Evolutionary conservation across 805 yeast species (phyloP).

Genomic region (Jamesozyma gamospora): DNA sequence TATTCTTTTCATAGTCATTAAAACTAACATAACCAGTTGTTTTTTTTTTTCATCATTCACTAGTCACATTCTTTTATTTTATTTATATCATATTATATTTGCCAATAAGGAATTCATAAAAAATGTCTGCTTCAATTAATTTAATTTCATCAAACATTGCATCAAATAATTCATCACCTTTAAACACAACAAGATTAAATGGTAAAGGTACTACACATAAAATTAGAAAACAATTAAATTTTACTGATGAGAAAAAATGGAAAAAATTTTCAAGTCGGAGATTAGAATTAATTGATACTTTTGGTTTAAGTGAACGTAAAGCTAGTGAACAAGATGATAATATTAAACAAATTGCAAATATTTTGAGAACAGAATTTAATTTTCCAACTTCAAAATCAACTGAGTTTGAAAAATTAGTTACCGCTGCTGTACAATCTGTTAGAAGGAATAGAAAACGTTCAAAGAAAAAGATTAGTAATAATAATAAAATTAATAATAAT

Average conservation of each 20-base stretch:
- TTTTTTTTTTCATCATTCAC: no score
- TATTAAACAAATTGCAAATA: conserved; percentile 67
- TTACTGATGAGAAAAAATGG: conserved; percentile 79
- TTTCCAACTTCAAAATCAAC: conserved; percentile 46
- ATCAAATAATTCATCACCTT: background rate
- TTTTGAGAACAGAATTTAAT: conserved; percentile 67
- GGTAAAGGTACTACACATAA: conserved; percentile 33
- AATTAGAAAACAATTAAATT: conserved; percentile 47
- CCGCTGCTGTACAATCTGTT: conserved; percentile 92
- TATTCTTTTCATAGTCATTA: no score
- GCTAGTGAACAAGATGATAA: conserved; percentile 89
- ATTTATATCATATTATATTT: background rate
- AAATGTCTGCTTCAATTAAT: no score
- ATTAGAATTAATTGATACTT: conserved; percentile 75
- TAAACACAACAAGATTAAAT: background rate
- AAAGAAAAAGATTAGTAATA: conserved; percentile 27
- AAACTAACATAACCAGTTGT: no score
- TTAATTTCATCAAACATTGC: no score
- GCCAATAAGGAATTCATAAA: background rate
- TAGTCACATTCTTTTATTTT: no score
- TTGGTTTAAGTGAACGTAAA: conserved; percentile 50
- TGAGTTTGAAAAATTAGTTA: conserved; percentile 82
- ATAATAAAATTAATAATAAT: background rate
- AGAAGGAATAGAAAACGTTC: conserved; percentile 77
- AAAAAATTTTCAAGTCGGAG: conserved; percentile 84